A percentile compares a stretch with the other conserved stretches of the same genome.
phyloP scores from a whole-genome alignment of 2,329 filamentous ascomycete species.

The Trichophyton mentagrophytes region DNA sequence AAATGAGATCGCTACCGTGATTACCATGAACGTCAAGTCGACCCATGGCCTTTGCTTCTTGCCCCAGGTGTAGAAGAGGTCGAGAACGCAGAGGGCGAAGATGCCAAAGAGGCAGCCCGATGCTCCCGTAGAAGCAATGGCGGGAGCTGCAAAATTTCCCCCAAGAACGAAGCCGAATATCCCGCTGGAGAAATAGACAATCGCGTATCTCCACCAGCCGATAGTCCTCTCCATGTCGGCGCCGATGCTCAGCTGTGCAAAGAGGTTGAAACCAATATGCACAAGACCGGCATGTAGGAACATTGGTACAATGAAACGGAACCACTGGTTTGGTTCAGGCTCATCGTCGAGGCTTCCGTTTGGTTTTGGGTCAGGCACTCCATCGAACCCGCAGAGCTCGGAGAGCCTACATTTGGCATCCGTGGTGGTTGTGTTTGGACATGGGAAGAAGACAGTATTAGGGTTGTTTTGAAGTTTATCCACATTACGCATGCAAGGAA shows the following conservation, averaged over 20 bases:
- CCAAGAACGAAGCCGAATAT: conserved; percentile 95
- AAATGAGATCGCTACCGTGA: conserved; percentile 82
- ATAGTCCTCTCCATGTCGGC: conserved; percentile 88
- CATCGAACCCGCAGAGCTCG: conserved; percentile 70
- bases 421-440: conserved; percentile 60
- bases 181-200: conserved; percentile 81
- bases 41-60: conserved; percentile 63
- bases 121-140: conserved; percentile 72
- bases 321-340: conserved; percentile 83
- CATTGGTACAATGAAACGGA: conserved; percentile 86
- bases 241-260: conserved; percentile 79
- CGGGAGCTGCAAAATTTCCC: conserved; percentile 77
- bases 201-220: conserved; percentile 70
- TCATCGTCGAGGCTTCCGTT: conserved; percentile 40
- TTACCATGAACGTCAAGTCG: conserved; percentile 73
- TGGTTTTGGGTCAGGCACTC: conserved; percentile 53
- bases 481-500: conserved; percentile 82
- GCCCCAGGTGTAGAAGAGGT: conserved; percentile 85
- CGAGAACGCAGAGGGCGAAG: conserved; percentile 74
- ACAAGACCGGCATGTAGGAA: conserved; percentile 90
- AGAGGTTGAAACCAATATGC: conserved; percentile 90
- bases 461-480: conserved; percentile 28
- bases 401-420: conserved; percentile 57
- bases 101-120: conserved; percentile 87
- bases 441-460: conserved; percentile 48